A percentile compares a stretch with the other conserved stretches of the same genome.
These are phyloP conservation scores for Fusarium equiseti DNA, from an alignment of 2,329 filamentous ascomycete species.

Conservation along the genomic window DNA sequence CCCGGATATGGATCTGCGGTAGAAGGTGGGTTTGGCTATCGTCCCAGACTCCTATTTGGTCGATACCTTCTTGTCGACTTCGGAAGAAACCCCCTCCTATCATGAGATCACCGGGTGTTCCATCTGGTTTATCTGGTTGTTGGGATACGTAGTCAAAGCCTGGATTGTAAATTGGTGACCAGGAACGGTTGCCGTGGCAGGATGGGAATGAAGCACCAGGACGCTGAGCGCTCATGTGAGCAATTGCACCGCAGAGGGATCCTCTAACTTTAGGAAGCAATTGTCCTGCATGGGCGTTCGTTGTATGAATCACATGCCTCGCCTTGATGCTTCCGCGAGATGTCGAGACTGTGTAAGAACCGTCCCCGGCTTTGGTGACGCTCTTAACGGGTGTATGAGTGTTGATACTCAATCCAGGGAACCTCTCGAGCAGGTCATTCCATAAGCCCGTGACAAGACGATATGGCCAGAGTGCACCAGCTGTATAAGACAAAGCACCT, in stretches of 20 bases:
- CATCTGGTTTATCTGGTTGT: slow-evolving; percentile 50
- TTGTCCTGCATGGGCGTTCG: slow-evolving; percentile 65
- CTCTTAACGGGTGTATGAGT: slow-evolving; percentile 54
- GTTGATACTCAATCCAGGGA: slow-evolving; percentile 53
- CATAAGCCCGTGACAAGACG: slow-evolving; percentile 62
- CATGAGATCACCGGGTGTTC: slow-evolving; percentile 61
- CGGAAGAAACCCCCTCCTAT: slow-evolving; percentile 65
- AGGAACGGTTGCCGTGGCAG: slow-evolving; percentile 56
- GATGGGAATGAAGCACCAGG: slow-evolving; percentile 53
- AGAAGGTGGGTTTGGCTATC: slow-evolving; percentile 58
- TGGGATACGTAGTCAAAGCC: slow-evolving; percentile 68
- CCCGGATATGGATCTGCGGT: slow-evolving; percentile 55
- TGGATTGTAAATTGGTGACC: slow-evolving; percentile 61
- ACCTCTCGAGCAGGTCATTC: slow-evolving; percentile 55
- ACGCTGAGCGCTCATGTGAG: slow-evolving; percentile 64
- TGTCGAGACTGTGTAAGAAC: slow-evolving; percentile 59
- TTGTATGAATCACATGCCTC: slow-evolving; percentile 68
- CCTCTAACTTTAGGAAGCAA: slow-evolving; percentile 63
- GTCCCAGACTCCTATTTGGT: slow-evolving; percentile 61
- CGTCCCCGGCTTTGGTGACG: slow-evolving; percentile 35
- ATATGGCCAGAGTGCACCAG: slow-evolving; percentile 65
- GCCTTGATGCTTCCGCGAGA: slow-evolving; percentile 58
- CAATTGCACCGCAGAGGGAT: slow-evolving; percentile 59
- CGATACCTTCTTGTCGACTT: slow-evolving; percentile 56
- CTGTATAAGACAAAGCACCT: slow-evolving; percentile 59